Conservation (phyloP, 331 rosid species). For the Saraca asoca region DNA sequence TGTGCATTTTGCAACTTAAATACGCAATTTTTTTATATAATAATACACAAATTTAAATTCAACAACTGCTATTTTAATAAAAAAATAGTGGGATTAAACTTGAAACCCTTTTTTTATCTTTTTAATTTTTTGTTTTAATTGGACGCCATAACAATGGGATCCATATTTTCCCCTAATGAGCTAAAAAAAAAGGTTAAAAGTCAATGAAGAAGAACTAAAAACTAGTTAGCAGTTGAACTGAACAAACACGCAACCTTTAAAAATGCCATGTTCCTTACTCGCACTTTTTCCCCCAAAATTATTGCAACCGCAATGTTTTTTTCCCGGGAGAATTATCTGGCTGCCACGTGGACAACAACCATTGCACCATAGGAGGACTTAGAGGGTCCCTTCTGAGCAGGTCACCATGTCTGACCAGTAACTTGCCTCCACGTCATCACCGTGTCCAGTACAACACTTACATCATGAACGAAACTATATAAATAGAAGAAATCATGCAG, state of each 20-base stretch:
- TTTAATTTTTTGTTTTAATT: no score
- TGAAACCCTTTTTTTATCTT: no score
- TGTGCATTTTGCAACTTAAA: no score
- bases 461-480: background rate
- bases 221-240: slow-evolving; percentile 24
- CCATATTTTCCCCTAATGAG: background rate
- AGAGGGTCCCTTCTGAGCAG: background rate
- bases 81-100: no score
- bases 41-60: no score
- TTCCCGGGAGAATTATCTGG: slow-evolving; percentile 19
- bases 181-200: background rate
- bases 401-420: slow-evolving; percentile 12
- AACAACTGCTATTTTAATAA: no score
- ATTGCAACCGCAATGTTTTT: slow-evolving; percentile 7
- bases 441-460: slow-evolving; percentile 20
- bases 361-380: background rate
- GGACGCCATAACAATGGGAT: no score
- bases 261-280: slow-evolving; percentile 13
- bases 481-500: background rate
- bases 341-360: slow-evolving; percentile 31
- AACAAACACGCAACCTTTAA: slow-evolving; percentile 23
- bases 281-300: background rate
- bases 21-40: no score
- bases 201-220: slow-evolving; percentile 14
- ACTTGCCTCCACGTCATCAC: slow-evolving; percentile 28